A percentile compares a stretch with the other conserved stretches of the same genome.
Conservation (phyloP, 2,329 filamentous ascomycete species). For the Drechslerella dactyloides region DNA sequence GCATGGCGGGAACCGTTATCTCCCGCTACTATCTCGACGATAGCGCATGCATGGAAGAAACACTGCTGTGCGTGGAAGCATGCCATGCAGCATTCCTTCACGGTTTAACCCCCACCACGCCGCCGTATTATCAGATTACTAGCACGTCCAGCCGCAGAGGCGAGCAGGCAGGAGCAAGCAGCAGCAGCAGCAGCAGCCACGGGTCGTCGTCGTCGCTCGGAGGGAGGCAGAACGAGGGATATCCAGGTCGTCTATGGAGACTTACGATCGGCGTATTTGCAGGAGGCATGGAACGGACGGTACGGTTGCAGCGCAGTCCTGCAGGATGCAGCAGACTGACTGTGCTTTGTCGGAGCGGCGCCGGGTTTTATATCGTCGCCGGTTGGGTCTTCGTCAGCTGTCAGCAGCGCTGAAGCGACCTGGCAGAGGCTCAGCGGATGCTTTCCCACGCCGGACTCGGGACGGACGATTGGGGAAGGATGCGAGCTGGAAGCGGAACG, state of each 20-base stretch:
- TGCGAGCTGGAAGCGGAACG: conserved; percentile 14
- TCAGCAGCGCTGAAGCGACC: conserved; percentile 38
- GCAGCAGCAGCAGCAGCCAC: no score
- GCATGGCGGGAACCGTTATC: background rate
- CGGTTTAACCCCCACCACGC: background rate
- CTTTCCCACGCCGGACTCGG: conserved; percentile 18
- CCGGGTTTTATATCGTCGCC: conserved; percentile 40
- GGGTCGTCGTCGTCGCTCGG: no score
- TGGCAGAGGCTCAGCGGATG: conserved; percentile 8
- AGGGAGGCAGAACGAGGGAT: conserved; percentile 4
- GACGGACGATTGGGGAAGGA: conserved; percentile 12
- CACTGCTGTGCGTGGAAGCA: conserved; percentile 17
- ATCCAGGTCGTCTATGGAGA: conserved; percentile 20
- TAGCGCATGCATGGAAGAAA: conserved; percentile 16
- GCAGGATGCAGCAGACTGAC: conserved; percentile 20
- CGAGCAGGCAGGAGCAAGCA: conserved; percentile 2
- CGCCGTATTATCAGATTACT: background rate
- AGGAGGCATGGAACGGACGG: conserved; percentile 43
- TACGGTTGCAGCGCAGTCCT: conserved; percentile 12
- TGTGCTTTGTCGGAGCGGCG: conserved; percentile 23
- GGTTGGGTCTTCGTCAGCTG: conserved; percentile 9
- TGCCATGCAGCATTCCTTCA: conserved; percentile 16
- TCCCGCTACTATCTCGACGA: conserved; percentile 1
- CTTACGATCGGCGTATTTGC: conserved; percentile 49
- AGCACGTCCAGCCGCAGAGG: conserved; percentile 15